Conservation (phyloP, 1,284 basidiomycete genomes). For the Pseudozyma pruni region DNA sequence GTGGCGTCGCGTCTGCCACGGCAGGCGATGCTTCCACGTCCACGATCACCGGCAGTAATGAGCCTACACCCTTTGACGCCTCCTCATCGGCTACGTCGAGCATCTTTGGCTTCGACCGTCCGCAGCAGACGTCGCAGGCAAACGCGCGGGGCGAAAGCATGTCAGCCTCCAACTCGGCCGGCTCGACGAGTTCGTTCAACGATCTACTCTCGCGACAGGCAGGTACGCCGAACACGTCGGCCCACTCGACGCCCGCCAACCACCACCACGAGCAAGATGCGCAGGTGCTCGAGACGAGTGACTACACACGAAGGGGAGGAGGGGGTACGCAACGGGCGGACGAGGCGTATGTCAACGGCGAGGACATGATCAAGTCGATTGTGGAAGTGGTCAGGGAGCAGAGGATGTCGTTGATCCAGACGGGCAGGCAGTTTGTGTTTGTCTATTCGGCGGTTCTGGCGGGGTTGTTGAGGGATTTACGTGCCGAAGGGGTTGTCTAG, state of each 20-base stretch:
- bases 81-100: slow-evolving; percentile 12
- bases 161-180: slow-evolving; percentile 29
- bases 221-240: slow-evolving; percentile 14
- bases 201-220: neutral
- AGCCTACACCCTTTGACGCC: slow-evolving; percentile 38
- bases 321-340: slow-evolving; percentile 8
- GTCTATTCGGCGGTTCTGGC: slow-evolving; percentile 58
- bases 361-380: slow-evolving; percentile 40
- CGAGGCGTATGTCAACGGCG: slow-evolving; percentile 17
- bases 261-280: neutral
- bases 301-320: neutral
- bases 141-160: slow-evolving; percentile 4
- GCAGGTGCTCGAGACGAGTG: neutral
- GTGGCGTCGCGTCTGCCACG: neutral
- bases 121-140: neutral
- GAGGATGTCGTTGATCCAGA: slow-evolving; percentile 66
- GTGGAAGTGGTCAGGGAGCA: slow-evolving; percentile 60
- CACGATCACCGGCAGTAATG: slow-evolving; percentile 42
- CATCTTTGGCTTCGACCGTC: slow-evolving; percentile 1
- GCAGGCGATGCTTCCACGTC: slow-evolving; percentile 28
- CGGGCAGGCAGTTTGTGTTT: slow-evolving; percentile 65
- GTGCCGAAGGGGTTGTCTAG: slow-evolving; percentile 15
- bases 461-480: slow-evolving; percentile 53
- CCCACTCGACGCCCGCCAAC: slow-evolving; percentile 11
- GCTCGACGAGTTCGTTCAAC: neutral